Evolutionary conservation across 2,329 filamentous ascomycete species (phyloP).

Genomic region (Cercospora zeae-maydis): DNA sequence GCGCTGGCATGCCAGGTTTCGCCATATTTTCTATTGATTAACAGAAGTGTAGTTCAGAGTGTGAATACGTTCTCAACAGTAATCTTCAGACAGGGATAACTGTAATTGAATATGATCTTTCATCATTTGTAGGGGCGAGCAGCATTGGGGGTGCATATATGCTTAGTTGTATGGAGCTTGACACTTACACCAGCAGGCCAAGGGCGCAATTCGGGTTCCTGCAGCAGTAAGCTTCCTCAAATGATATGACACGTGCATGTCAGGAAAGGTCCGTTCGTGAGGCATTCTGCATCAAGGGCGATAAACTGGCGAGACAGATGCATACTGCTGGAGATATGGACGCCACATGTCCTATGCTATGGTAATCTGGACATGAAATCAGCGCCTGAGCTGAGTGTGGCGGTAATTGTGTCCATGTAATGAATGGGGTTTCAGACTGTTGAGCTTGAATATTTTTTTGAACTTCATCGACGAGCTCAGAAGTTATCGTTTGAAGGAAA

Average conservation of each 20-base stretch:
- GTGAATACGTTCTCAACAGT: slow-evolving; percentile 83
- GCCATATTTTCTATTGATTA: neutral
- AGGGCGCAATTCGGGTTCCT: neutral
- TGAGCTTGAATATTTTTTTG: slow-evolving; percentile 51
- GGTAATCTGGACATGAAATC: neutral
- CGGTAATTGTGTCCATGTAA: neutral
- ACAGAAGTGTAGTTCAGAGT: slow-evolving; percentile 59
- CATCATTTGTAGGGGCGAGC: slow-evolving; percentile 58
- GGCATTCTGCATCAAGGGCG: too few relatives aligned
- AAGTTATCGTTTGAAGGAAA: slow-evolving; percentile 38
- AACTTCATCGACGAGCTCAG: slow-evolving; percentile 35
- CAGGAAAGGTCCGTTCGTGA: too few relatives aligned
- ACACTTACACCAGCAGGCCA: neutral
- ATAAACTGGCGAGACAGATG: too few relatives aligned
- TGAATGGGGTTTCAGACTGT: slow-evolving; percentile 46
- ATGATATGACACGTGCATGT: too few relatives aligned
- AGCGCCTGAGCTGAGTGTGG: neutral
- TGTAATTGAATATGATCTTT: slow-evolving; percentile 59
- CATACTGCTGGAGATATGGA: neutral
- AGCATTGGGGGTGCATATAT: neutral
- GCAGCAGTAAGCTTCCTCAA: too few relatives aligned
- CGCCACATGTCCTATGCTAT: neutral
- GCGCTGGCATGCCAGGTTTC: neutral
- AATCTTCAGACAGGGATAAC: slow-evolving; percentile 99
- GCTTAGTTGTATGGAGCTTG: neutral